Percentiles rank a stretch among this genome's conserved stretches.
These are phyloP conservation scores for Penicillium longicatenatum DNA, from an alignment of 495 filamentous ascomycete species.

Conservation along the genomic window DNA sequence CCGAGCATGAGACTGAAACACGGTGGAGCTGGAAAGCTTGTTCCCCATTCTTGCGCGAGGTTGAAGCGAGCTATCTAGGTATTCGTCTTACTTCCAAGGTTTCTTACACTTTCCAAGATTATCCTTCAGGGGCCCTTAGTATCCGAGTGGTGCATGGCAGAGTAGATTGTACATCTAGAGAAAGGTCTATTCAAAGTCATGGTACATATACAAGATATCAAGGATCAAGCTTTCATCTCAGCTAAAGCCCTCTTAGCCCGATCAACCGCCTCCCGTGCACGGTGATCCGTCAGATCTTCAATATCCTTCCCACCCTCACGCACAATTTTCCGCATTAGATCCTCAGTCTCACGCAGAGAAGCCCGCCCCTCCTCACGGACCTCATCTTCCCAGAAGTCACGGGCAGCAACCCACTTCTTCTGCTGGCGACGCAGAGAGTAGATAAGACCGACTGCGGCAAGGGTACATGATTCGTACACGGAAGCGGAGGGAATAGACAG, in stretches of 20 bases:
- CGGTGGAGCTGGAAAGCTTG: neutral
- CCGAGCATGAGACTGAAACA: slow-evolving; percentile 5
- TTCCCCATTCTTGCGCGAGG: neutral
- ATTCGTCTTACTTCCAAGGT: neutral
- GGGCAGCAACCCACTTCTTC: slow-evolving; percentile 72
- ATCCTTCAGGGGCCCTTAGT: no score
- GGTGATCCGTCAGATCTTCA: slow-evolving; percentile 39
- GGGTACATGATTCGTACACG: slow-evolving; percentile 74
- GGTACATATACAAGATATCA: slow-evolving; percentile 23
- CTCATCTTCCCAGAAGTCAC: slow-evolving; percentile 70
- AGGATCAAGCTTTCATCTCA: slow-evolving; percentile 33
- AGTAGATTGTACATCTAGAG: slow-evolving; percentile 25
- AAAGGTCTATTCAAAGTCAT: slow-evolving; percentile 20
- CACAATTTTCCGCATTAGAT: slow-evolving; percentile 59
- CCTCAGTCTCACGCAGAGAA: slow-evolving; percentile 70
- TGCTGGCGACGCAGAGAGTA: slow-evolving; percentile 77
- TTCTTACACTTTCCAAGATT: no score
- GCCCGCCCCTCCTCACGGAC: slow-evolving; percentile 79
- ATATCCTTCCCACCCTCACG: slow-evolving; percentile 44
- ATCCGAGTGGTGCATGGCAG: slow-evolving; percentile 3
- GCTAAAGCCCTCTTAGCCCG: slow-evolving; percentile 58
- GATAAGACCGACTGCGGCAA: slow-evolving; percentile 77
- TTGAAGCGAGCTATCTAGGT: neutral
- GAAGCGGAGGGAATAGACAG: slow-evolving; percentile 56
- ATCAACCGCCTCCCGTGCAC: slow-evolving; percentile 53